These are phyloP conservation scores for Leccinum subgranulosum DNA, from an alignment of 768 basidiomycete genomes.

Conservation along the genomic window DNA sequence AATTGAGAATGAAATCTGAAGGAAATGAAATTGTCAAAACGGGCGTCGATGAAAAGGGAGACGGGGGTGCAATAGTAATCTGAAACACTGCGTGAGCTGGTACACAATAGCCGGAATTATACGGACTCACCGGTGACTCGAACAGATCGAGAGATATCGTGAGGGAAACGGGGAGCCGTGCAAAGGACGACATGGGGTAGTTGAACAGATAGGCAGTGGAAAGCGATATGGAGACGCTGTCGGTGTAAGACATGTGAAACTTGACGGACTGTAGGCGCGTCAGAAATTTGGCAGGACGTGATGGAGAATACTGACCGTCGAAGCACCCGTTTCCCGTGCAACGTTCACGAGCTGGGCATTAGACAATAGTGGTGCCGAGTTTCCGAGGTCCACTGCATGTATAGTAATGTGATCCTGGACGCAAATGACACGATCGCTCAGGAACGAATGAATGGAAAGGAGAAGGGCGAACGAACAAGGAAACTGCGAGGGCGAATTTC, in stretches of 20 bases:
- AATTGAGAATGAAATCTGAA: conserved; percentile 81
- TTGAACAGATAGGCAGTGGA: conserved; percentile 83
- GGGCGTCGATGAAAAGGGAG: conserved; percentile 49
- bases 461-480: conserved; percentile 45
- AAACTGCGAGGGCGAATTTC: conserved; percentile 66
- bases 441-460: neutral
- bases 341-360: conserved; percentile 53
- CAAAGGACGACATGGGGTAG: conserved; percentile 81
- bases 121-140: conserved; percentile 54
- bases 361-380: conserved; percentile 72
- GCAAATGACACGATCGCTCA: conserved; percentile 4
- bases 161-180: conserved; percentile 76
- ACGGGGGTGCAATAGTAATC: conserved; percentile 65
- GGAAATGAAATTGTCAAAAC: conserved; percentile 70
- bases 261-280: conserved; percentile 61
- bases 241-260: conserved; percentile 81
- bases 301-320: conserved; percentile 29
- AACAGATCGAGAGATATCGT: conserved; percentile 77
- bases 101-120: neutral
- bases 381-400: conserved; percentile 80
- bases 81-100: conserved; percentile 25
- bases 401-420: conserved; percentile 80
- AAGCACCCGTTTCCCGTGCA: conserved; percentile 10
- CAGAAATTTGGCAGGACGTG: conserved; percentile 7
- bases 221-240: conserved; percentile 77